phyloP scores from a whole-genome alignment of 192 early-diverging fungal species.

The Coemansia sp. region DNA sequence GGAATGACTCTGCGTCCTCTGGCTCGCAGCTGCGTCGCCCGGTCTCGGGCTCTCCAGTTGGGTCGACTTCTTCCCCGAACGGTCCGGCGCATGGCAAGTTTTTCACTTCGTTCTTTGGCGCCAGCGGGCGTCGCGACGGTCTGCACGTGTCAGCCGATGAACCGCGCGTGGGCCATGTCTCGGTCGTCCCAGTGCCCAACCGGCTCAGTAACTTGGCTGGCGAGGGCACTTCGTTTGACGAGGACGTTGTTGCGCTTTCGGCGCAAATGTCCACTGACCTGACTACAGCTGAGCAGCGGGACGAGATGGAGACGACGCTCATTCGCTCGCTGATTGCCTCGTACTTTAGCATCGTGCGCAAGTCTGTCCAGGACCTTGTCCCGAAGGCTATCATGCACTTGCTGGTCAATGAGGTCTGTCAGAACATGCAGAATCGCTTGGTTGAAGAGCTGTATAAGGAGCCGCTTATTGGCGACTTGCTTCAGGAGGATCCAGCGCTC shows the following conservation, averaged over 20 bases:
- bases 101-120: constrained; percentile 51
- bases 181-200: constrained; percentile 51
- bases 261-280: constrained; percentile 45
- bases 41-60: constrained; percentile 15
- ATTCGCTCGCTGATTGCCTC: constrained; percentile 77
- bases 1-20: constrained; percentile 22
- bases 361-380: constrained; percentile 75
- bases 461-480: constrained; percentile 63
- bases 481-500: constrained; percentile 73
- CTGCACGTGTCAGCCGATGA: constrained; percentile 40
- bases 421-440: constrained; percentile 72
- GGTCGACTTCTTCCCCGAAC: constrained; percentile 7
- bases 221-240: constrained; percentile 43
- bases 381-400: constrained; percentile 84
- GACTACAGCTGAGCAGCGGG: constrained; percentile 56
- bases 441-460: constrained; percentile 75
- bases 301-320: constrained; percentile 74
- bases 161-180: constrained; percentile 30
- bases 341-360: constrained; percentile 77
- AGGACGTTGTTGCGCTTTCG: constrained; percentile 45
- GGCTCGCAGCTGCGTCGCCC: constrained; percentile 11
- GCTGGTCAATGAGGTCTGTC: constrained; percentile 71
- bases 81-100: constrained; percentile 26
- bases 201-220: constrained; percentile 37
- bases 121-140: constrained; percentile 32